phyloP scores from a whole-genome alignment of 2,329 filamentous ascomycete genomes.

The Penicillium sp. region DNA sequence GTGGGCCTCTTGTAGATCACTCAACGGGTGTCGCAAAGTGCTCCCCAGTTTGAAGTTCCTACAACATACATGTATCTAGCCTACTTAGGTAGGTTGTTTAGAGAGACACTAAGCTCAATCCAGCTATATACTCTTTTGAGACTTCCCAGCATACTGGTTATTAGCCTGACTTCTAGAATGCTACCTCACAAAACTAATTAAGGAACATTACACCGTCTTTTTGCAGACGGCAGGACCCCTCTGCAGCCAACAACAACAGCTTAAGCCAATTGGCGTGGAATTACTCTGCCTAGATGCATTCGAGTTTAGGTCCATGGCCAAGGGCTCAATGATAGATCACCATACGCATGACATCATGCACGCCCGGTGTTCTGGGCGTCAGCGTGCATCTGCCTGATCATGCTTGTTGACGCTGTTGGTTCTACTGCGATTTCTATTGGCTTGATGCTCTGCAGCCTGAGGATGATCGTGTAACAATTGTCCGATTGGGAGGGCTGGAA shows the following conservation, averaged over 20 bases:
- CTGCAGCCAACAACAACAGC: neutral
- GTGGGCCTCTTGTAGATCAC: conserved; percentile 1
- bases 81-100: neutral
- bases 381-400: neutral
- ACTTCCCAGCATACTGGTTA: neutral
- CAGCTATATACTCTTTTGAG: neutral
- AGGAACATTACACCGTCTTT: conserved; percentile 1
- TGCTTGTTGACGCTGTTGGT: conserved; percentile 15
- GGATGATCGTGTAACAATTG: neutral
- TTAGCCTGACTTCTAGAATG: neutral
- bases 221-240: neutral
- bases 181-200: neutral
- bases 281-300: neutral
- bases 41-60: neutral
- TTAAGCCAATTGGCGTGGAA: neutral
- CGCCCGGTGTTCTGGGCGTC: neutral
- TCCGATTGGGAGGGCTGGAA: neutral
- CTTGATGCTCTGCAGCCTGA: neutral
- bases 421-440: conserved; percentile 2
- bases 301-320: neutral
- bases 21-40: neutral
- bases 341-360: conserved; percentile 10
- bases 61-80: neutral
- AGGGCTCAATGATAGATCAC: neutral
- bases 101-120: neutral